Conservation (phyloP, 192 early-diverging fungal species). For the Phlyctochytrium arcticum region DNA sequence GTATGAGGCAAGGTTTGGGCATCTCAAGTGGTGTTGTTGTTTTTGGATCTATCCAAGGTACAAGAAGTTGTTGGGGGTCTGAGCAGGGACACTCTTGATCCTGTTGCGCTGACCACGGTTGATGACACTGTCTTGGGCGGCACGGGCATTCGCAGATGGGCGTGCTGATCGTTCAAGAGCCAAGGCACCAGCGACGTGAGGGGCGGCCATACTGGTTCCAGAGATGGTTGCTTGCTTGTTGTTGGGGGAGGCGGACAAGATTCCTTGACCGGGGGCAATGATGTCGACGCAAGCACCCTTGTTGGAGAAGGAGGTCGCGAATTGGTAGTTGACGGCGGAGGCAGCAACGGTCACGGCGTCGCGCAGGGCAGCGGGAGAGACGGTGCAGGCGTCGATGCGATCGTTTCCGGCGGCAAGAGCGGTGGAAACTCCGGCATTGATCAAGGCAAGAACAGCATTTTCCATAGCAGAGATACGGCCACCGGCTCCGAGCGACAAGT, state of each 20-base stretch:
- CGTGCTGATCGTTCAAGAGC: too few species aligned
- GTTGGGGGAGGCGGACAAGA: conserved; percentile 23
- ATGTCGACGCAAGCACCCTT: conserved; percentile 56
- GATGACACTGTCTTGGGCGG: too few species aligned
- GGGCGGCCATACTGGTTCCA: conserved; percentile 57
- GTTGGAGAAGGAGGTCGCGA: conserved; percentile 45
- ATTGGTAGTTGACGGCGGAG: conserved; percentile 6
- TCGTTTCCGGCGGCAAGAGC: conserved; percentile 45
- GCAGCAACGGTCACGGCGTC: conserved; percentile 30
- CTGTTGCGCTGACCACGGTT: too few species aligned
- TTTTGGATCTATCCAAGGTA: background rate
- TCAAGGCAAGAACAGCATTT: conserved; percentile 23
- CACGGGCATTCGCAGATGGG: too few species aligned
- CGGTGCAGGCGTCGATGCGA: conserved; percentile 51
- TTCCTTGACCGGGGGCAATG: conserved; percentile 56
- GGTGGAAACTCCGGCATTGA: conserved; percentile 37
- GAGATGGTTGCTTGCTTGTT: conserved; percentile 20
- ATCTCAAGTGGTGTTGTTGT: background rate
- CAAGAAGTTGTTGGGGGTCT: too few species aligned
- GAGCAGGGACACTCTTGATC: too few species aligned
- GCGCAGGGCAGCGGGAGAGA: conserved; percentile 41
- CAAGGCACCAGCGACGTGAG: conserved; percentile 53
- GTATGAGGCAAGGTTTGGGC: too few species aligned
- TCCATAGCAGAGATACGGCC: conserved; percentile 65
- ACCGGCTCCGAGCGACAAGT: conserved; percentile 78